Conservation (phyloP, 148 eudicot species). For the Polygonum aviculare region DNA sequence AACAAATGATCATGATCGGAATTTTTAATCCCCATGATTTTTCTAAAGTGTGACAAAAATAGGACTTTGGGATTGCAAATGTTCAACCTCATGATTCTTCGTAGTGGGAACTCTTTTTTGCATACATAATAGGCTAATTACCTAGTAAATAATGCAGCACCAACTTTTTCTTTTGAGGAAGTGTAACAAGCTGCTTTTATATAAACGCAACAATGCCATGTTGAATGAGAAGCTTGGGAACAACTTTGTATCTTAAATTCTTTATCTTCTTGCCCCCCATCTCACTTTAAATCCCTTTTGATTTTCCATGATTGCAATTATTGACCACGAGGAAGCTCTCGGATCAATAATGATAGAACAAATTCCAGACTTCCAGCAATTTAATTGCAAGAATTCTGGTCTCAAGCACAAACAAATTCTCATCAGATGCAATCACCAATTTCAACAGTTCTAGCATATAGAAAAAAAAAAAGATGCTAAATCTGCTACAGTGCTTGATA, state of each 20-base stretch:
- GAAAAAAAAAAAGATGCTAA: not conserved
- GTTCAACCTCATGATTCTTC: not conserved
- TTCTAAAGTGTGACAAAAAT: not conserved
- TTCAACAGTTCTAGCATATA: not conserved
- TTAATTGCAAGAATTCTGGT: not conserved
- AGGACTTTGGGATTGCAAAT: not conserved
- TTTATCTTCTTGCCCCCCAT: slow-evolving; percentile 1
- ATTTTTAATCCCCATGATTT: not conserved
- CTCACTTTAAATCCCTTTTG: not conserved
- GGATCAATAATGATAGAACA: not conserved
- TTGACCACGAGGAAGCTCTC: not conserved
- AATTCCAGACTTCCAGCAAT: not conserved
- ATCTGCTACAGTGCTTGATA: not conserved
- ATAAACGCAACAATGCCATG: not conserved
- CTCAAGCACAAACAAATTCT: not conserved
- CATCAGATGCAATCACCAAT: not conserved
- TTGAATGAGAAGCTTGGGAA: not conserved
- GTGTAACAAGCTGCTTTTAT: not conserved
- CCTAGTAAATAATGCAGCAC: not conserved
- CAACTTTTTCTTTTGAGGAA: slow-evolving; percentile 4
- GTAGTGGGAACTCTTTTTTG: slow-evolving; percentile 2
- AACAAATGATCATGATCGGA: not conserved
- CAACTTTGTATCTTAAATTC: not conserved
- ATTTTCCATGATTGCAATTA: not conserved
- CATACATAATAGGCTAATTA: not conserved